phyloP scores from a whole-genome alignment of 2,329 filamentous ascomycete genomes.

The Capronia epimyces region DNA sequence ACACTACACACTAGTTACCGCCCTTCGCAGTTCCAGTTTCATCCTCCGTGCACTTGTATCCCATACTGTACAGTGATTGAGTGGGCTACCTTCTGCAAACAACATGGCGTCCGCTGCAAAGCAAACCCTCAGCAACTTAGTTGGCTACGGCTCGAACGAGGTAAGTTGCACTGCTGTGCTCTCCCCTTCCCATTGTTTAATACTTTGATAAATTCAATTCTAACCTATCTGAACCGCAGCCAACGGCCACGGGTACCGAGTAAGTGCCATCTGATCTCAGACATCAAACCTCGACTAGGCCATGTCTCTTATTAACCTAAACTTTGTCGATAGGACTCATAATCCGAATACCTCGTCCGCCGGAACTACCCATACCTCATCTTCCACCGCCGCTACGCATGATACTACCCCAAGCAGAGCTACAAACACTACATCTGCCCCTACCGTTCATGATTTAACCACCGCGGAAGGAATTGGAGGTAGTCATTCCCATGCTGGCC shows the following conservation, averaged over 20 bases:
- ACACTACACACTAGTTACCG: not conserved
- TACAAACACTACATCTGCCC: not conserved
- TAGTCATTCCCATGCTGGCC: not conserved
- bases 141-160: slow-evolving; percentile 6
- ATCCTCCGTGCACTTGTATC: not conserved
- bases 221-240: not conserved
- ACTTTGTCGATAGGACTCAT: not conserved
- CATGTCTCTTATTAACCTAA: too few species aligned
- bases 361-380: not conserved
- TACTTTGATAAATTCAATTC: too few species aligned
- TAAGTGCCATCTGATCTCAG: not conserved
- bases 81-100: not conserved
- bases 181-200: not conserved
- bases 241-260: not conserved
- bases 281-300: too few species aligned
- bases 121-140: slow-evolving; percentile 11
- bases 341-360: not conserved
- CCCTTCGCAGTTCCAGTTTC: not conserved
- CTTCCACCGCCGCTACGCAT: not conserved
- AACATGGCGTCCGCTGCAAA: slow-evolving; percentile 21
- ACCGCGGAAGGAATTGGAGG: not conserved
- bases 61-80: too few species aligned
- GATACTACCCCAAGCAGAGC: not conserved
- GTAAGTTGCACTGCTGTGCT: not conserved
- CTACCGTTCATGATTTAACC: not conserved